A percentile compares a stretch with the other conserved stretches of the same genome.
Conservation (phyloP, 148 eudicot genomes). For the Nepenthes mirabilis region DNA sequence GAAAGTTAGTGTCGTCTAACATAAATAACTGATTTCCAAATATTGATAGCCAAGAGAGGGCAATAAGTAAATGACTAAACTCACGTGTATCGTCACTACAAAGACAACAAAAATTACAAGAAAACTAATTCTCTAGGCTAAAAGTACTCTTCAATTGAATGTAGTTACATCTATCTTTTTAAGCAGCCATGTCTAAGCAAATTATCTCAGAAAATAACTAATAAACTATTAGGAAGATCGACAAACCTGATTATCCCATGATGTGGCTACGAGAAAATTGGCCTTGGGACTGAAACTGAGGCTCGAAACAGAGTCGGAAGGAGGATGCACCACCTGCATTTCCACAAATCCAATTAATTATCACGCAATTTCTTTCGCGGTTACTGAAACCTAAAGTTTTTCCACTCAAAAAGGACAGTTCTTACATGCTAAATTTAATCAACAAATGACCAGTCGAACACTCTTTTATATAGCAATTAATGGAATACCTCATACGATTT, state of each 20-base stretch:
- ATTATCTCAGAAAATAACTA: neutral
- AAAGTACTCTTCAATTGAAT: no score
- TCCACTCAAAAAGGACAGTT: no score
- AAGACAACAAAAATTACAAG: no score
- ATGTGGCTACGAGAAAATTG: slow-evolving; percentile 75
- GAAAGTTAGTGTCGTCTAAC: no score
- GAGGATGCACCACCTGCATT: slow-evolving; percentile 1
- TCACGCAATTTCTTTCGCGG: neutral
- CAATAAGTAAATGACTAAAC: no score
- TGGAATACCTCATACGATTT: neutral
- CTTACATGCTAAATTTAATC: neutral
- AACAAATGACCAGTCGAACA: neutral
- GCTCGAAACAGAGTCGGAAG: neutral
- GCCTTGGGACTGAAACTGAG: slow-evolving; percentile 75
- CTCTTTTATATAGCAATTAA: neutral
- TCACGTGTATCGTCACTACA: no score
- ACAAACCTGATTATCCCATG: slow-evolving; percentile 95
- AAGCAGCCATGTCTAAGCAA: neutral
- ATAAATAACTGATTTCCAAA: no score
- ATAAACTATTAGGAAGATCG: neutral
- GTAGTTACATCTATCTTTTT: neutral
- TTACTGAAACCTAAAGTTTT: no score
- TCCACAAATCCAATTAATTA: neutral
- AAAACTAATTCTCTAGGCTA: no score
- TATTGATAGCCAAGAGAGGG: no score